Percentiles rank a stretch among this genome's conserved stretches.
Conservation (phyloP, 1,139 yeast genomes). For the Pichia norvegensis region DNA sequence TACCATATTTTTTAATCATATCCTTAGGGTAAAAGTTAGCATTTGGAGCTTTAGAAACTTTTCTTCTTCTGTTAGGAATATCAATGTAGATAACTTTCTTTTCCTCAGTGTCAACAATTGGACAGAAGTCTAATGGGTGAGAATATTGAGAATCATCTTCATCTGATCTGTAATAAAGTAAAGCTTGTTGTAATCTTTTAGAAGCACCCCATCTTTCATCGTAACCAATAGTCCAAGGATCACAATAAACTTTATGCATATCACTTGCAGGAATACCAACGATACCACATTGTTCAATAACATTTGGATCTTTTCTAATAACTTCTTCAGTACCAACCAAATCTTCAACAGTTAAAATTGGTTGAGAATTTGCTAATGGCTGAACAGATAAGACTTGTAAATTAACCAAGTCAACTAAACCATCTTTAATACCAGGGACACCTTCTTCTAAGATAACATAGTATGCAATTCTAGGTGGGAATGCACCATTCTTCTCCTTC, state of each 20-base stretch:
- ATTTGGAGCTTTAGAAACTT: constrained; percentile 58
- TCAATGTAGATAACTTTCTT: constrained; percentile 65
- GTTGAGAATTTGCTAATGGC: constrained; percentile 55
- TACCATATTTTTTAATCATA: constrained; percentile 52
- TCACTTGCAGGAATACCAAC: constrained; percentile 60
- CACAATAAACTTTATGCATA: constrained; percentile 70
- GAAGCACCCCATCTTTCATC: constrained; percentile 79
- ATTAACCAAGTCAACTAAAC: constrained; percentile 51
- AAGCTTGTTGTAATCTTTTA: constrained; percentile 71
- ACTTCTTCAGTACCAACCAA: constrained; percentile 55
- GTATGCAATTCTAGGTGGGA: constrained; percentile 61
- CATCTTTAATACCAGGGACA: constrained; percentile 58
- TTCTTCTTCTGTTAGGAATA: constrained; percentile 67
- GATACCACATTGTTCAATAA: constrained; percentile 63
- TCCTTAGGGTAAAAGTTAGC: constrained; percentile 63
- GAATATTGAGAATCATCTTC: constrained; percentile 80
- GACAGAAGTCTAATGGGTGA: constrained; percentile 77
- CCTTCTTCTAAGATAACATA: constrained; percentile 57
- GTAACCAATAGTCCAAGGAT: constrained; percentile 80
- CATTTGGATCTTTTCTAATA: constrained; percentile 59
- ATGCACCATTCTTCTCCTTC: constrained; percentile 55
- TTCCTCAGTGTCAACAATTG: constrained; percentile 68
- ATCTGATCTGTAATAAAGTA: constrained; percentile 68
- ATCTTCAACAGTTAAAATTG: constrained; percentile 66
- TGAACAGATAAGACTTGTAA: constrained; percentile 41